Base-by-base conservation (phyloP, 768 basidiomycete genomes). In the Tephrocybe sp. region DNA sequence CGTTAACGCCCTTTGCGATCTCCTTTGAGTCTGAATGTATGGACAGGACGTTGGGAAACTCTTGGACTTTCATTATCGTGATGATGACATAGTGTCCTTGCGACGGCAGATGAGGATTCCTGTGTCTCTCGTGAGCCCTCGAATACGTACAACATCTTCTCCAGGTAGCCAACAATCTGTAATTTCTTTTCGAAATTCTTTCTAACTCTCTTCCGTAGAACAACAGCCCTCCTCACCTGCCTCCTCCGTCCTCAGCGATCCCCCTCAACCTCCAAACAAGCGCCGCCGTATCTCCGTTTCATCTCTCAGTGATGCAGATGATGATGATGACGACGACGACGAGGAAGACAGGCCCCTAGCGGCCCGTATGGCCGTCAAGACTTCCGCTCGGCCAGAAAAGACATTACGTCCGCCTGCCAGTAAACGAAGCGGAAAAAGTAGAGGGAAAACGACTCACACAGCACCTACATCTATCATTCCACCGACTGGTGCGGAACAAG, bases 11-110 rank as follows among this genome's bases (percentile, higher is more conserved):
- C 24, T 19, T 26, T n/a, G 27, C 15, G 27, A 5, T 21, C 18
- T 44, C 37, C 3, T 38, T 38, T 49, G 40, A 49, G 44, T 13
- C n/a, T n/a, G n/a, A n/a, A 22, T 52, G 44, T 24, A 36, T 16
- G 24, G 24, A 19, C 62, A 96, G 91, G 89, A 90, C 64, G 77
- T 76, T 26, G 83, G 82, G 40, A 81, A 81, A 59, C 73, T 95
- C 9, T 73, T 88, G n/a, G 87, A 92, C 68, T 94, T 94, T 58
- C 74, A 77, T 40, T 91, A 91, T 64, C 71, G 71, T 11, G 84
- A 92, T 65, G 82, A 82, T 16, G 83, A 85, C 54, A 82, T 92
- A 36, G 60, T 73, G 22, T 84, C 86, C 15, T 64, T 91, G 49
- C 80, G 86, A 52, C 80, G 82, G 58, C 87, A 88, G 66, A 86